Evolutionary conservation across 768 basidiomycete genomes (phyloP), one percentile per base, ranked within the genome.

Genomic region (Boletus speciosus): DNA sequence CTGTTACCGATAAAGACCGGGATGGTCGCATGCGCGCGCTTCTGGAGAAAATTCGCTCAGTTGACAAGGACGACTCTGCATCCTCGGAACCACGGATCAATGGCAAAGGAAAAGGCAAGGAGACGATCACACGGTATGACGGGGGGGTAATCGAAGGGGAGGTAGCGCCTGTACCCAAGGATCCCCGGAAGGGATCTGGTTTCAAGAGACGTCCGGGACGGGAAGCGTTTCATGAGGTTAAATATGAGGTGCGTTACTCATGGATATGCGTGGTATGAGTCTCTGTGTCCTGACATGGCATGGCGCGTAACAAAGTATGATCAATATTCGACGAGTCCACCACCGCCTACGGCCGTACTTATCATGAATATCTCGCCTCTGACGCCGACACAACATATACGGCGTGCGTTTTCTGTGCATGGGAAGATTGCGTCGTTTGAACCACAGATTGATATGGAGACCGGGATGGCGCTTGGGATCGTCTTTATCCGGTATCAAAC

Each of bases 381-480:
- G 27, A 87, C 86, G 3, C 81, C 90, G 1, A 80, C 79, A 40
- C 72, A 78, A 34, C 74, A 81, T 37, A 81, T 97, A 49, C 80
- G 83, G 23, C 77, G 81, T 4, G 81, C 87, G 63, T 86, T 96
- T 64, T 65, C 76, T 6, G 56, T 72, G 9, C 77, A 87, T 63
- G 94, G 93, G 2, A 66, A 73, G 15, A 74, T 94, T 52, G 52
- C 73, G 6, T 78, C 83, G 4, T 84, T 91, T 53, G 90, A 94
- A 53, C 79, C 85, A 11, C 88, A 93, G 62, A 81, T 88, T 54
- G 89, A 96, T 71, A 78, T 80, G 52, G 77, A 79, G 47, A 91
- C 84, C n/a, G 94, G 93, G 4, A 85, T 82, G 46, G 81, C 86
- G 2, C 79, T 97, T 1, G 94, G 95, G 3, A 81, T 98, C 39